A percentile compares a stretch with the other conserved stretches of the same genome.
These are phyloP conservation scores for Fraxinus anomala DNA, from an alignment of 257 asterid species.

Conservation along the genomic window DNA sequence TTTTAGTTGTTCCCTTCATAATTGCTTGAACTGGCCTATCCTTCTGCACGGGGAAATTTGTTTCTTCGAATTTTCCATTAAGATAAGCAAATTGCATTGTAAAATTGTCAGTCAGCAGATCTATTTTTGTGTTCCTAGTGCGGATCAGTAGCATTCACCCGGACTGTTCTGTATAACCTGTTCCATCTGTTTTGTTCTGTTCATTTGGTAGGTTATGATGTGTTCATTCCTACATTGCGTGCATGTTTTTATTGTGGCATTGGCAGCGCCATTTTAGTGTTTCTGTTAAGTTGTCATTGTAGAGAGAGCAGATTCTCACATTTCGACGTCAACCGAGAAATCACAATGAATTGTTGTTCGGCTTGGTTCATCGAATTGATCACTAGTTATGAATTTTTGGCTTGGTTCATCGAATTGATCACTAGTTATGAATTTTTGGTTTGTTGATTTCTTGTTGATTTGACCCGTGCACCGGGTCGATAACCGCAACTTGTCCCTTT, in stretches of 20 bases:
- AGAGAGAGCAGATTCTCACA: neutral
- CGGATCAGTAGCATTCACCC: neutral
- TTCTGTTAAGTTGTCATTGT: neutral
- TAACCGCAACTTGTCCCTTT: too few relatives aligned
- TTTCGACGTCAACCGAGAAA: neutral
- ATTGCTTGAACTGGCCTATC: neutral
- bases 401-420: neutral
- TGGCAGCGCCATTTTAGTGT: neutral
- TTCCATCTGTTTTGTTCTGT: neutral
- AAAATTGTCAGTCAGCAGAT: neutral
- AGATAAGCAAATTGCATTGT: neutral
- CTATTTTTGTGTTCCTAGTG: neutral
- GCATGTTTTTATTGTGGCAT: too few relatives aligned
- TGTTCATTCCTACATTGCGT: neutral
- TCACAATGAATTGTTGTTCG: neutral
- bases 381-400: neutral
- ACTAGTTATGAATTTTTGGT: neutral
- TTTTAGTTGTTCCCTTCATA: neutral
- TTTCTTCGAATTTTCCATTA: neutral
- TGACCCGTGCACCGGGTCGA: too few relatives aligned
- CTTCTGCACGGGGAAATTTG: neutral
- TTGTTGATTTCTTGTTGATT: neutral
- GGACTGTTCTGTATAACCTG: neutral
- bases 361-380: neutral
- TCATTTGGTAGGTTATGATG: neutral